These are phyloP conservation scores for Saccharomyces hybrid DNA, from an alignment of 1,139 yeast species.

Conservation along the genomic window DNA sequence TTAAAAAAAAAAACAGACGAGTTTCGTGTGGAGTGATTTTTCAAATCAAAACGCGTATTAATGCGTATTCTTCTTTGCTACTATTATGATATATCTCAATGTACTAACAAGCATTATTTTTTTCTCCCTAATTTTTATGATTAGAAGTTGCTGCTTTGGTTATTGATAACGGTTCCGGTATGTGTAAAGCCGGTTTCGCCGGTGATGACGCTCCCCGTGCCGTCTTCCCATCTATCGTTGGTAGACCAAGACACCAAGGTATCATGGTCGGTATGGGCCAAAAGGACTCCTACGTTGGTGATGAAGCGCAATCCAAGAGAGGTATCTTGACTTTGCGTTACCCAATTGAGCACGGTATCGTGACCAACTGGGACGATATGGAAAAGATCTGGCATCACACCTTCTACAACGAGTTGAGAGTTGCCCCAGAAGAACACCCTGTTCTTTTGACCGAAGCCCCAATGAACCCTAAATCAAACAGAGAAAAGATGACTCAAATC, in stretches of 20 bases:
- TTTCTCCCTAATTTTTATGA: constrained; percentile 3
- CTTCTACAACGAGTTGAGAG: constrained; percentile 94
- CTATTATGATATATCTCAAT: too few species aligned
- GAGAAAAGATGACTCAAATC: constrained; percentile 99
- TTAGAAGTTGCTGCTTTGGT: constrained; percentile 45
- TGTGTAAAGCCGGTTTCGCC: constrained; percentile 99
- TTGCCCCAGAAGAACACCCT: constrained; percentile 99
- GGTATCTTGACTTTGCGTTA: constrained; percentile 97
- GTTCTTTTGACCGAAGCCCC: constrained; percentile 97
- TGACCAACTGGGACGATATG: constrained; percentile 99
- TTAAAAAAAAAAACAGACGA: not conserved
- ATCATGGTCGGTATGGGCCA: constrained; percentile 99
- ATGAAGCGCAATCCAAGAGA: constrained; percentile 99
- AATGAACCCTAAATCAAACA: constrained; percentile 97
- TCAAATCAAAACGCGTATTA: not conserved
- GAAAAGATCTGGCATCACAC: constrained; percentile 99
- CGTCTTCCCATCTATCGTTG: constrained; percentile 98
- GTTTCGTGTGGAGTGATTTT: not conserved
- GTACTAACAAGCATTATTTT: not conserved
- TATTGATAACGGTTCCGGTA: constrained; percentile 99
- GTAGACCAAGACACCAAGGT: constrained; percentile 99
- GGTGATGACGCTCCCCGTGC: constrained; percentile 99
- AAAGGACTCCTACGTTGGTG: constrained; percentile 99
- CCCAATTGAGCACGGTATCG: constrained; percentile 99
- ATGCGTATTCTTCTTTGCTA: not conserved